These are phyloP conservation scores for Mucor piriformis DNA, from an alignment of 371 early-diverging fungal species.

Conservation along the genomic window DNA sequence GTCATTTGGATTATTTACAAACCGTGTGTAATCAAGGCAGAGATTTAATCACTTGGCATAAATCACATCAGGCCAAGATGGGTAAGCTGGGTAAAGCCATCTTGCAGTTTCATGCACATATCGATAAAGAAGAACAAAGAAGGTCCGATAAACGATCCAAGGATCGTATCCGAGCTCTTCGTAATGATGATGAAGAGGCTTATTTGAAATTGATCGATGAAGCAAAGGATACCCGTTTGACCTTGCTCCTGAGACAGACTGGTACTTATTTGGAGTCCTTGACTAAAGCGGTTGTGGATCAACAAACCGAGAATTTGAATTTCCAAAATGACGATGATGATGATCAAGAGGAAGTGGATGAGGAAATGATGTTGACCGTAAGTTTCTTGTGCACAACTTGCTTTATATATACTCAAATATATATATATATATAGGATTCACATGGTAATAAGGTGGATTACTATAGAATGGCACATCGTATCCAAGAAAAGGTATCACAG, in stretches of 20 bases:
- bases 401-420: background rate
- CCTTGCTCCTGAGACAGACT: constrained; percentile 87
- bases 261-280: constrained; percentile 83
- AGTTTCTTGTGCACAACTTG: constrained; percentile 1
- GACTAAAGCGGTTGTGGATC: constrained; percentile 75
- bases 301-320: constrained; percentile 69
- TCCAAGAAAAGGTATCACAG: constrained; percentile 82
- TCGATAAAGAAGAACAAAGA: constrained; percentile 91
- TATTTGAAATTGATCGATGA: constrained; percentile 92
- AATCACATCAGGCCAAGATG: constrained; percentile 66
- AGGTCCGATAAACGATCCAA: constrained; percentile 78
- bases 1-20: constrained; percentile 77
- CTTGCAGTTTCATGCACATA: constrained; percentile 73
- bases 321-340: constrained; percentile 34
- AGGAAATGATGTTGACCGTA: constrained; percentile 46
- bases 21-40: constrained; percentile 77
- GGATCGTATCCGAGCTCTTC: constrained; percentile 94
- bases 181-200: constrained; percentile 93
- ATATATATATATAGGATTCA: background rate
- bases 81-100: constrained; percentile 78
- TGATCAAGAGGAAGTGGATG: constrained; percentile 61
- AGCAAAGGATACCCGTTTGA: constrained; percentile 93
- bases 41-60: constrained; percentile 73
- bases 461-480: constrained; percentile 84
- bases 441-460: constrained; percentile 58